Evolutionary conservation across 768 basidiomycete species (phyloP).

Genomic region (Phylloporus sp.): DNA sequence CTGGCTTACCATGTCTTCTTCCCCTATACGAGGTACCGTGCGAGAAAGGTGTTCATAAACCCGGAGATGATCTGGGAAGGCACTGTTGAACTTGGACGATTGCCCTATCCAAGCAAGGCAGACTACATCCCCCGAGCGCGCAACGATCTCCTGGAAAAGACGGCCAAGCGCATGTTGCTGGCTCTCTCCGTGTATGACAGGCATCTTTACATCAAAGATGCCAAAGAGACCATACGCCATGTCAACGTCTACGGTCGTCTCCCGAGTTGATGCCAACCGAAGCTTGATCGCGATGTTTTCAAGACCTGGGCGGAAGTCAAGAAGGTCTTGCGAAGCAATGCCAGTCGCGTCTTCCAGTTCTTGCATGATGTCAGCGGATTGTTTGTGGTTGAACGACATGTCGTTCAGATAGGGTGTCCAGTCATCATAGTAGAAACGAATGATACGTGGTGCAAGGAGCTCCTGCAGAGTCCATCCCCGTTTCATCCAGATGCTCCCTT

Average conservation of each 20-base stretch:
- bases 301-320: slow-evolving; percentile 9
- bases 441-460: slow-evolving; percentile 17
- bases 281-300: slow-evolving; percentile 14
- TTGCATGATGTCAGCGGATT: slow-evolving; percentile 10
- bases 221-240: slow-evolving; percentile 23
- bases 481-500: slow-evolving; percentile 16
- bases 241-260: slow-evolving; percentile 16
- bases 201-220: slow-evolving; percentile 15
- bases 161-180: slow-evolving; percentile 18
- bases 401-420: slow-evolving; percentile 20
- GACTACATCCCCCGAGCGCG: slow-evolving; percentile 16
- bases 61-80: slow-evolving; percentile 15
- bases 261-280: slow-evolving; percentile 18
- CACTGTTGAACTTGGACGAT: slow-evolving; percentile 20
- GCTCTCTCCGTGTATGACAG: slow-evolving; percentile 16
- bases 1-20: slow-evolving; percentile 5
- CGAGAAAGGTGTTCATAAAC: slow-evolving; percentile 5
- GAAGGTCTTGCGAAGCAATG: slow-evolving; percentile 5
- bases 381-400: slow-evolving; percentile 14
- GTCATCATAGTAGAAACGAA: slow-evolving; percentile 20
- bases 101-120: slow-evolving; percentile 18
- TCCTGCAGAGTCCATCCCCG: slow-evolving; percentile 25
- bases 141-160: slow-evolving; percentile 16
- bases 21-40: slow-evolving; percentile 5
- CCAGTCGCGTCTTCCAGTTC: slow-evolving; percentile 12